These are phyloP conservation scores for Globisporangium yorkense DNA, from an alignment of 352 stramenopile species.

Conservation along the genomic window DNA sequence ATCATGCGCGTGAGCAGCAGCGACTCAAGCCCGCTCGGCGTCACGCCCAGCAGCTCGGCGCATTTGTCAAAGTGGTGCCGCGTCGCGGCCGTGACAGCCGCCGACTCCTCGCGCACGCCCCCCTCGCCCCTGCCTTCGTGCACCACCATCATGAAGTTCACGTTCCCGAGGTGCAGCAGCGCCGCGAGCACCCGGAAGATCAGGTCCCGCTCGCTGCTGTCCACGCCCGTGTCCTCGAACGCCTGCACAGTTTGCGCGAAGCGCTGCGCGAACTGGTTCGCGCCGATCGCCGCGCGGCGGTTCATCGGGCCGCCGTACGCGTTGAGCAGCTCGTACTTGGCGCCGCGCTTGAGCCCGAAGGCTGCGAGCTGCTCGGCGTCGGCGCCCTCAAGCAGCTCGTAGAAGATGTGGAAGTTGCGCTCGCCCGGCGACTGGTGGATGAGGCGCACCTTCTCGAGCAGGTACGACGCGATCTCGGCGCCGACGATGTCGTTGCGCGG, in stretches of 20 bases:
- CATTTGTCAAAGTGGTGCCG: slow-evolving; percentile 69
- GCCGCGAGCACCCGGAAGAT: slow-evolving; percentile 84
- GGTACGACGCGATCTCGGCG: slow-evolving; percentile 93
- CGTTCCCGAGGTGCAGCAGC: slow-evolving; percentile 94
- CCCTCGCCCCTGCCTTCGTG: slow-evolving; percentile 8
- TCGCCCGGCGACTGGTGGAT: slow-evolving; percentile 91
- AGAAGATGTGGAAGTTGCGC: slow-evolving; percentile 96
- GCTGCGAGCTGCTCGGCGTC: slow-evolving; percentile 51
- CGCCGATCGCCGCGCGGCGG: slow-evolving; percentile 21
- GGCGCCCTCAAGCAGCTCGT: slow-evolving; percentile 88
- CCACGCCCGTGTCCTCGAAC: slow-evolving; percentile 70
- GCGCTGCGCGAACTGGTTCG: slow-evolving; percentile 47
- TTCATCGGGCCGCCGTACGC: slow-evolving; percentile 59
- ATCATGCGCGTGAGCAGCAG: slow-evolving; percentile 90
- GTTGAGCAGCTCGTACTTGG: slow-evolving; percentile 88
- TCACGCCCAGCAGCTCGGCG: slow-evolving; percentile 85
- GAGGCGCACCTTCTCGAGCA: slow-evolving; percentile 96
- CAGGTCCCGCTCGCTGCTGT: slow-evolving; percentile 29
- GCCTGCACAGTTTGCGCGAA: slow-evolving; percentile 68
- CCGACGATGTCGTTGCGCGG: slow-evolving; percentile 80
- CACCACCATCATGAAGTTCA: slow-evolving; percentile 69
- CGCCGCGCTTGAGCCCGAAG: slow-evolving; percentile 53
- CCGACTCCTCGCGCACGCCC: slow-evolving; percentile 36
- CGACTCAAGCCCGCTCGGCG: slow-evolving; percentile 69
- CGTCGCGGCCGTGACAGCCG: slow-evolving; percentile 31